Evolutionary conservation across 352 stramenopile species (phyloP).

Genomic region (Phytophthora multivora): DNA sequence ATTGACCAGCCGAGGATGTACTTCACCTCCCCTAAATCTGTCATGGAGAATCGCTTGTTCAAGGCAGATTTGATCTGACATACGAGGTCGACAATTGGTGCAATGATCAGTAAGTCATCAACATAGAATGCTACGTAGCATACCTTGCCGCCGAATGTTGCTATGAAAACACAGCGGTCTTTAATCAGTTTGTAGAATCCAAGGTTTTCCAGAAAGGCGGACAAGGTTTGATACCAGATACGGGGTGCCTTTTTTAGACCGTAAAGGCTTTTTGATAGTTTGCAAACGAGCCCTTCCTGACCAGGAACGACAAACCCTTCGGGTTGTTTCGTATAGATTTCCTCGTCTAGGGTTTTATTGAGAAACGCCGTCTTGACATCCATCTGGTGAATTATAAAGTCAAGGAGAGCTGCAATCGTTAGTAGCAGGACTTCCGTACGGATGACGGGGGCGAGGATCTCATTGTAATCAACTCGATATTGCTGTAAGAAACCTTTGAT

Average conservation of each 20-base stretch:
- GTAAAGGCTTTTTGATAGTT: neutral
- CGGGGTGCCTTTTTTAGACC: constrained; percentile 9
- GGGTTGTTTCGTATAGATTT: constrained; percentile 26
- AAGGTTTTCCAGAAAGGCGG: neutral
- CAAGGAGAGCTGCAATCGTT: neutral
- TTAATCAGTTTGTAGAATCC: constrained; percentile 12
- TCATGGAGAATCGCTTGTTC: constrained; percentile 15
- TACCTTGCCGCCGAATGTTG: neutral
- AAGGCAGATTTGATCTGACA: constrained; percentile 6
- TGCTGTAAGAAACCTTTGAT: constrained; percentile 16
- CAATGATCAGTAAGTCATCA: constrained; percentile 15
- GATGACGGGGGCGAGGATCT: constrained; percentile 12
- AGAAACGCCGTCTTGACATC: constrained; percentile 35
- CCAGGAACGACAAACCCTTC: neutral
- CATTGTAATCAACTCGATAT: constrained; percentile 16
- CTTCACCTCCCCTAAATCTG: constrained; percentile 7
- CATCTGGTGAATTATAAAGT: constrained; percentile 22
- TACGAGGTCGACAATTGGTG: neutral
- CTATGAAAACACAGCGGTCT: constrained; percentile 1
- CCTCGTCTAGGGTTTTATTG: constrained; percentile 14
- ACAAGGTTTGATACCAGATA: constrained; percentile 17
- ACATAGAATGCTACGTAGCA: constrained; percentile 18
- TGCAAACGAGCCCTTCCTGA: constrained; percentile 3
- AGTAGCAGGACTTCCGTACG: constrained; percentile 11
- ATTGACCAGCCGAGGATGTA: constrained; percentile 19